Evolutionary conservation across 768 basidiomycete species (phyloP).

Genomic region (Gloeophyllum trabeum): DNA sequence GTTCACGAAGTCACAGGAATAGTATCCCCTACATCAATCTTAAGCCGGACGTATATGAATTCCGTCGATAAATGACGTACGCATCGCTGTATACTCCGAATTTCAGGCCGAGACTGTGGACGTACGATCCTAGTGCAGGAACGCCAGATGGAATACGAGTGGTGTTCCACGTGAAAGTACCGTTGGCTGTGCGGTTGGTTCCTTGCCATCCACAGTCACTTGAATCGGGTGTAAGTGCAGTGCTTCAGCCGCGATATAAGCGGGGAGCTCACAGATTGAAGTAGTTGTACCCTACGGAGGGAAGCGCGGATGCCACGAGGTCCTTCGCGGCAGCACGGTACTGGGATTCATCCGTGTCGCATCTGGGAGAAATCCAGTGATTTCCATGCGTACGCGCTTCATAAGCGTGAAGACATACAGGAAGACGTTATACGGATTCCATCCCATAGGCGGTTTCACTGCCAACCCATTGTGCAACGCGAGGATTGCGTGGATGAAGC

Average conservation of each 20-base stretch:
- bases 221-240: background rate
- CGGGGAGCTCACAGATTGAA: slow-evolving; percentile 30
- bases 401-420: slow-evolving; percentile 16
- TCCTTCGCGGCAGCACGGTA: slow-evolving; percentile 28
- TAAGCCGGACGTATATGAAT: background rate
- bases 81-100: slow-evolving; percentile 8
- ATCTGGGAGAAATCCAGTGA: slow-evolving; percentile 15
- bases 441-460: slow-evolving; percentile 33
- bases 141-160: slow-evolving; percentile 26
- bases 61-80: slow-evolving; percentile 1
- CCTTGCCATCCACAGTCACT: slow-evolving; percentile 45
- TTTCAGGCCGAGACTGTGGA: slow-evolving; percentile 9
- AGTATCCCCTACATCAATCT: slow-evolving; percentile 22
- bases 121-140: slow-evolving; percentile 24
- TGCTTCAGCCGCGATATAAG: too few species aligned
- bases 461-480: slow-evolving; percentile 30
- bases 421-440: slow-evolving; percentile 38
- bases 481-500: background rate
- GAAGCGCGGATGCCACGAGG: slow-evolving; percentile 25
- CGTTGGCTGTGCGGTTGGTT: slow-evolving; percentile 25
- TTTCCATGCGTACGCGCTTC: background rate
- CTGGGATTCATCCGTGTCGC: slow-evolving; percentile 28
- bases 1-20: slow-evolving; percentile 33
- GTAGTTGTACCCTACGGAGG: slow-evolving; percentile 27
- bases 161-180: slow-evolving; percentile 32